Base-by-base conservation (phyloP, 352 stramenopile genomes). In the Pythium rhizo-oryzae region DNA sequence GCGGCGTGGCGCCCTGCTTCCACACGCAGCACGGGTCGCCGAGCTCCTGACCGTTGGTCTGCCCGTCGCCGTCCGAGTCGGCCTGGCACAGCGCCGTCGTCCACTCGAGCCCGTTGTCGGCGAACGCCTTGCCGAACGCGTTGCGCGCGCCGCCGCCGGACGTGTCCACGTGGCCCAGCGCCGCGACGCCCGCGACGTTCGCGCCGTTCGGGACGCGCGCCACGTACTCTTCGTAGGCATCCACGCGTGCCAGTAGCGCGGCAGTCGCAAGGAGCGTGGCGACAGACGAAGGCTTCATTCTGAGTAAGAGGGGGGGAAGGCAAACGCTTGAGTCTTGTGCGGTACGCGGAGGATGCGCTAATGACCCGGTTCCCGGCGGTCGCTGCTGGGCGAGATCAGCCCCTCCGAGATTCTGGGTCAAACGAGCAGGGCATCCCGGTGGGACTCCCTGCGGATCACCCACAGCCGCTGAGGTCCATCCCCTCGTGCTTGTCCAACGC, bases 11-110 rank as follows among this genome's bases (percentile, higher is more conserved):
- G 4, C 65, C 61, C 41, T 67, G 51, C 0, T 33, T 57, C 74
- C 78, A 92, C 21, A 53, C 50, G 62, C 84, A 92, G 68, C 76
- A 76, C 30, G 82, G 83, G 62, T 92, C 84, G 5, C 83, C 84
- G 11, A 92, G 73, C 53, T 92, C 84, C 59, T 89, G 59, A 21
- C 83, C 84, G 62, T 92, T 92, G 12, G 76, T 90, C 24, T 76
- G 67, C 6, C 82, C 81, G 63, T 92, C 84, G 47, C 66, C 62
- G 33, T 81, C 77, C 50, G 75, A 67, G 59, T 82, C 77, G 9
- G 55, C 53, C 12, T 81, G 16, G 55, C 77, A 85, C 24, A 84
- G 23, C 25, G 52, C 69, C 5, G 15, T 37, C 1, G 69, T 84
- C 77, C 77, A 84, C 13, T 25, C 37, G 21, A 66, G 41, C 0